Evolutionary conservation across 192 early-diverging fungal genomes (phyloP), one percentile per base, ranked within the genome.

Genomic region (Anaeromyces robustus): DNA sequence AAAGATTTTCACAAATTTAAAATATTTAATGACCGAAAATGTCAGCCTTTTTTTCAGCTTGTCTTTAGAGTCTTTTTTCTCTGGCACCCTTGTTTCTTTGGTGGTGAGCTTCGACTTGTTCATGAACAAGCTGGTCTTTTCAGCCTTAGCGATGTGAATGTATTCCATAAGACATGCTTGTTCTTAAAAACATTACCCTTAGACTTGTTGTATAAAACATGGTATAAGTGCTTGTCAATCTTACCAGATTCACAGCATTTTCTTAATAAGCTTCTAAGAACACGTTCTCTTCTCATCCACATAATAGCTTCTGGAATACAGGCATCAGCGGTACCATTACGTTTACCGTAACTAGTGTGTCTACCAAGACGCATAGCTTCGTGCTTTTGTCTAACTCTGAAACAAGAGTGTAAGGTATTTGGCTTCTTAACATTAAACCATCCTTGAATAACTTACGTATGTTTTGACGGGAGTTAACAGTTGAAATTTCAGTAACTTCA

Each of bases 121-220:
- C 96, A 77, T 92, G 91, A 80, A 98, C 88, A 81, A 92, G 83
- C 93, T 94, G 81, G 93, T 88, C 89, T 97, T 96, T 91, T 98
- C 96, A 78, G 97, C 95, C 94, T 98, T 98, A 85, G 94, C 94
- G 92, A 96, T 96, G 92, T 97, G 96, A 89, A 98, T 98, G 90
- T 94, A 95, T 90, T 98, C 97, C 95, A 98, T 98, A 98, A 87
- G 82, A 98, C 97, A 89, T 96, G 94, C 94, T 98, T 98, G 95
- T 97, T 98, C 94, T 98, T 98, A 92, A 98, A 98, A 81, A 95
- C 95, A 89, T 97, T 97, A 97, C 97, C 97, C 95, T 98, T 98
- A 81, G 95, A 90, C 92, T 97, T 97, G 86, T 96, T 86, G 93
- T 98, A 98, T 84, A 98, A 91, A 85, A 89, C 87, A 89, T 96